Conservation (phyloP, 306 rosid genomes). For the Medicago arabica region DNA sequence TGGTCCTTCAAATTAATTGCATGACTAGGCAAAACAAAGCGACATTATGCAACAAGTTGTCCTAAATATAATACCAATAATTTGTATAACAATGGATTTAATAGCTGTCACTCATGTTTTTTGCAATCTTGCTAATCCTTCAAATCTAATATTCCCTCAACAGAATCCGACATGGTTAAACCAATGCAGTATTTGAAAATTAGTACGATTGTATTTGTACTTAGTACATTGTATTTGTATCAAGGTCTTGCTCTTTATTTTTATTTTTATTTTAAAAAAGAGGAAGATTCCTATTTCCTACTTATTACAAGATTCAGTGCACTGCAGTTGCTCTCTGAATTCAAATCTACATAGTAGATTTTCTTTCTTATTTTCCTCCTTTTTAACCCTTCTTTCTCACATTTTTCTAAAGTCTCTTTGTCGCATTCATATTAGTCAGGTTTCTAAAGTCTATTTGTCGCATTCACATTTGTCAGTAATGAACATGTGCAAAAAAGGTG, state of each 20-base stretch:
- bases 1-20: constrained; percentile 24
- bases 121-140: background rate
- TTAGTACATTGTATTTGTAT: constrained; percentile 40
- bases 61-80: constrained; percentile 13
- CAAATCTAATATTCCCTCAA: constrained; percentile 36
- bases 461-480: background rate
- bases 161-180: constrained; percentile 40
- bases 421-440: background rate
- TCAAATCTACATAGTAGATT: background rate
- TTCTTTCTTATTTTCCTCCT: background rate
- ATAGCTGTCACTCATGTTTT: constrained; percentile 24
- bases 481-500: background rate
- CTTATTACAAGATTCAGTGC: constrained; percentile 43
- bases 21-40: constrained; percentile 17
- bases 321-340: background rate
- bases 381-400: background rate
- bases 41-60: constrained; percentile 38
- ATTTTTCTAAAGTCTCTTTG: background rate
- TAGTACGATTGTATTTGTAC: background rate
- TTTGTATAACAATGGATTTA: constrained; percentile 1
- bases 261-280: no score
- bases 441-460: background rate
- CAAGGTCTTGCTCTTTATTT: background rate
- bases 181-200: constrained; percentile 9
- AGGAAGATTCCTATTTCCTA: no score